Base-by-base conservation (phyloP, 345 rosid species). In the Arabidopsis suecica region DNA sequence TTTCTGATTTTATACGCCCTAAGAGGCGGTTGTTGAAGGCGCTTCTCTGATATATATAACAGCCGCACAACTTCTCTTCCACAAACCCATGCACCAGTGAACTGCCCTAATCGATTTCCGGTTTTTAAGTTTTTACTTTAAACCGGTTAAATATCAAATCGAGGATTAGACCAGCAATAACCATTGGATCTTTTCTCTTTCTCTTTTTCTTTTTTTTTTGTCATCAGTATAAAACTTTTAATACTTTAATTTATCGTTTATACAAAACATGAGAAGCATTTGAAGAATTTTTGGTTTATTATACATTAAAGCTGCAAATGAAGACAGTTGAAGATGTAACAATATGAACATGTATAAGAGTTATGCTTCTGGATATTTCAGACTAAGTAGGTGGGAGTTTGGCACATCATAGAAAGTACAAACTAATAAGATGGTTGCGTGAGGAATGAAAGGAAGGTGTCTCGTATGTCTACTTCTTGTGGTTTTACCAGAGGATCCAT, bases 401-500 rank as follows among this genome's bases (percentile, higher is more conserved):
- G 45, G 7, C 68, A 62, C 69, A 61, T 1, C 25, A 53, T 40
- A 49, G 34, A 50, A 51, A 51, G 50, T 22, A 55, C 6, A 47
- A 47, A 28, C 68, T 77, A 71, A 49, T 77, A 77, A 40, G 80
- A 77, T 55, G 72, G 30, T 33, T 77, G 80, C 33, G 23, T 48
- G 41, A 77, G 67, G 72, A 77, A 77, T 54, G 80, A 77, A 57
- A 64, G 47, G 23, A 77, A 77, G 48, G 61, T 57, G 67, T 77
- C 76, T 42, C 7, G 49, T 38, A 71, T 33, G 13, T 71, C 56
- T 7, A 1, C 67, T 28, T 50, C 73, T 72, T 80, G 76, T 70
- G 79, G 80, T 57, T 47, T 40, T 42, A 89, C 37, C 79, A 91
- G 65, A 7, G 92, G 88, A 80, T 87, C 96, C 20, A 93, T 84